These are phyloP conservation scores for Ilex asprella DNA, from an alignment of 257 asterid species.

Conservation along the genomic window DNA sequence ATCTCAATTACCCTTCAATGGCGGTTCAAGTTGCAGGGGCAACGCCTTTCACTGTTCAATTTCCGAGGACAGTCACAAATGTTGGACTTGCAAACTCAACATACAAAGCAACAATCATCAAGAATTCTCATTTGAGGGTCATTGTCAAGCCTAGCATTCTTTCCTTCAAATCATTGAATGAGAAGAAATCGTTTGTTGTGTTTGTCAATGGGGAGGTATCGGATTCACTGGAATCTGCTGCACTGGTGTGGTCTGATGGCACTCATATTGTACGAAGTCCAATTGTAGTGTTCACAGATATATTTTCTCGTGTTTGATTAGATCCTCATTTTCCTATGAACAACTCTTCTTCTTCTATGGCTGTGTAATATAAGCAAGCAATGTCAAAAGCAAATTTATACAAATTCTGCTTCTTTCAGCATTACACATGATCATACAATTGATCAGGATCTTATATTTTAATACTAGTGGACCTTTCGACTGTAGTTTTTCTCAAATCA, in stretches of 20 bases:
- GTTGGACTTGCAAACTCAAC: constrained; percentile 30
- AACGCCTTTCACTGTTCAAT: constrained; percentile 7
- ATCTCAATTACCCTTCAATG: constrained; percentile 24
- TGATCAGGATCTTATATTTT: too few relatives aligned
- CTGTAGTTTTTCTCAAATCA: too few relatives aligned
- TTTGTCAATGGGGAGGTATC: constrained; percentile 10
- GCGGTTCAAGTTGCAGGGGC: neutral
- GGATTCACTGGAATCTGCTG: constrained; percentile 13
- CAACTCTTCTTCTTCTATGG: too few relatives aligned
- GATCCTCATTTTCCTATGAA: too few relatives aligned
- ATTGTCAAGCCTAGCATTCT: constrained; percentile 21
- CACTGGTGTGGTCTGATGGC: constrained; percentile 38
- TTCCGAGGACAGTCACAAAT: constrained; percentile 31
- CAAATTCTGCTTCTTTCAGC: too few relatives aligned
- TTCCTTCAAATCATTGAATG: constrained; percentile 20
- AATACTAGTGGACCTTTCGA: too few relatives aligned
- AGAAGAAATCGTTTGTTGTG: constrained; percentile 24
- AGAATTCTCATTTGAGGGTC: neutral
- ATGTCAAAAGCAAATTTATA: too few relatives aligned
- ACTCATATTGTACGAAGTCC: constrained; percentile 12
- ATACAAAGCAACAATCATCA: constrained; percentile 19
- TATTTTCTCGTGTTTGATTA: too few relatives aligned
- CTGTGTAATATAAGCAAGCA: too few relatives aligned
- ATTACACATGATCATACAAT: too few relatives aligned
- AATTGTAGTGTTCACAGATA: neutral